Conservation (phyloP, 1,284 basidiomycete genomes). For the Ganoderma boninense region DNA sequence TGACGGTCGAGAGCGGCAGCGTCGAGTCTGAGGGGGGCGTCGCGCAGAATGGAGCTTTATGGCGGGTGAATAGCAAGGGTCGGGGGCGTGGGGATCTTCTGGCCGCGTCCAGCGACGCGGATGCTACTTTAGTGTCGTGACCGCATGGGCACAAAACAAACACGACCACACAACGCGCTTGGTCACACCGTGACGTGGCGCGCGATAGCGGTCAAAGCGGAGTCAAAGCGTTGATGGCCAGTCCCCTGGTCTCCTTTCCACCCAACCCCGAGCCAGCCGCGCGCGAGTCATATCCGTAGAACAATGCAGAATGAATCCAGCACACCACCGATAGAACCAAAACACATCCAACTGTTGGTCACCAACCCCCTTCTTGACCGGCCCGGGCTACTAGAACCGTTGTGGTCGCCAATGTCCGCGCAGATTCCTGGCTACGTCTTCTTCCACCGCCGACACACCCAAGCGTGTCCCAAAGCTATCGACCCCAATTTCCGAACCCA, state of each 20-base stretch:
- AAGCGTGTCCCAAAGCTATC: constrained; percentile 9
- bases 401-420: constrained; percentile 71
- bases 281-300: too few species aligned
- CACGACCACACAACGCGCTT: constrained; percentile 28
- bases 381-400: constrained; percentile 45
- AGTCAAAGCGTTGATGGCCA: background rate
- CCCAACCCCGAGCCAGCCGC: too few species aligned
- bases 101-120: constrained; percentile 20
- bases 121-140: constrained; percentile 18
- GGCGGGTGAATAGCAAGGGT: background rate
- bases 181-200: constrained; percentile 31
- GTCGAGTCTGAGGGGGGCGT: constrained; percentile 5
- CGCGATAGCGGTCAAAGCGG: background rate
- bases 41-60: constrained; percentile 4
- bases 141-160: constrained; percentile 17
- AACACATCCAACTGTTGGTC: background rate
- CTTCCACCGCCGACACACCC: constrained; percentile 51
- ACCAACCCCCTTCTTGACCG: background rate
- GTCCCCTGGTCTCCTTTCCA: too few species aligned
- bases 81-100: constrained; percentile 9
- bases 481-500: constrained; percentile 21
- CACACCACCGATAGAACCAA: background rate
- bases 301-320: background rate
- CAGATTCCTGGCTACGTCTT: constrained; percentile 63
- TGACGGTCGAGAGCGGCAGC: background rate